These are phyloP conservation scores for Phialemonium atrogriseum DNA, from an alignment of 2,329 filamentous ascomycete genomes.

Conservation along the genomic window DNA sequence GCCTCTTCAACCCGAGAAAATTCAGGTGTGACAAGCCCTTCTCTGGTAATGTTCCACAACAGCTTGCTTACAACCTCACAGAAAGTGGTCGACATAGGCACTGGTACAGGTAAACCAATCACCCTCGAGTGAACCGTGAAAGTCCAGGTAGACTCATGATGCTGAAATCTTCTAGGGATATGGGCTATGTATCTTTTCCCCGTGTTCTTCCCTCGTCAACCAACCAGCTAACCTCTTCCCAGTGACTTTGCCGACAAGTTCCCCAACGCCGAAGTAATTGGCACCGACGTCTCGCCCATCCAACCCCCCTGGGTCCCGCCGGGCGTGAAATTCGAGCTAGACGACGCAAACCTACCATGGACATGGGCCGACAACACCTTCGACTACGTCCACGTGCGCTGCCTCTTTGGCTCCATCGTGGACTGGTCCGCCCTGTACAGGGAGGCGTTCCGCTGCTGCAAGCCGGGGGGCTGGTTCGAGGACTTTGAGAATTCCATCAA, in stretches of 20 bases:
- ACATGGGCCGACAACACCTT: conserved; percentile 1
- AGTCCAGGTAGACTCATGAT: no score
- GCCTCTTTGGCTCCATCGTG: conserved; percentile 1
- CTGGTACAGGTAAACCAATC: no score
- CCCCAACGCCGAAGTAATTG: not conserved
- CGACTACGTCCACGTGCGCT: conserved; percentile 2
- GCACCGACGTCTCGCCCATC: not conserved
- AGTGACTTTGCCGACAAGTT: conserved; percentile 1
- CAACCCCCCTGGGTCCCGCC: conserved; percentile 1
- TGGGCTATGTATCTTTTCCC: no score
- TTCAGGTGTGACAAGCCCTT: no score
- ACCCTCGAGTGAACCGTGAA: no score
- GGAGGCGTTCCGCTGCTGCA: conserved; percentile 11
- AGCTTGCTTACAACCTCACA: no score
- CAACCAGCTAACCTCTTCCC: no score
- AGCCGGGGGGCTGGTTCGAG: conserved; percentile 14
- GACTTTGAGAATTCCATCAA: conserved; percentile 6
- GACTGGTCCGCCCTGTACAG: conserved; percentile 12
- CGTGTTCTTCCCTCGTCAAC: no score
- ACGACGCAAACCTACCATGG: not conserved
- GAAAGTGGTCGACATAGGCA: no score
- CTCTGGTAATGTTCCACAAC: no score
- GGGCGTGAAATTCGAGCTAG: not conserved
- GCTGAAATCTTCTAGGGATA: no score
- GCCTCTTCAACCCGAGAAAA: no score